Percentiles rank a stretch among this genome's conserved stretches.
Evolutionary conservation across 805 yeast genomes (phyloP).

Genomic region (Cyberlindnera meyerae): DNA sequence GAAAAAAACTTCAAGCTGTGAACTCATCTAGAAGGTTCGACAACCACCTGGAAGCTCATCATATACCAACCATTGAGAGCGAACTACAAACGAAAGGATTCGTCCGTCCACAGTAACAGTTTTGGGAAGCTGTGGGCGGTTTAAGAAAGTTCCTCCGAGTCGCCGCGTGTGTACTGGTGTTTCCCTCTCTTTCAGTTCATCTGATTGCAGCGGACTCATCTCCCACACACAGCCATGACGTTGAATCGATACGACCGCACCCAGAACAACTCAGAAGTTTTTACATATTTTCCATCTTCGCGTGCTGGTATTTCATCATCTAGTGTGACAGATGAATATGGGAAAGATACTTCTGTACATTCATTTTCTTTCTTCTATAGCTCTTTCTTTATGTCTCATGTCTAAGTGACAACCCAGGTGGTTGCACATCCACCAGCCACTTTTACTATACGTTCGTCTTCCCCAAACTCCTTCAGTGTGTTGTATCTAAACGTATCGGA

Average conservation of each 20-base stretch:
- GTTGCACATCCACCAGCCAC: conserved; percentile 66
- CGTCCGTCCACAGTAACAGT: conserved; percentile 9
- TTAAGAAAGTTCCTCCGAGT: conserved; percentile 18
- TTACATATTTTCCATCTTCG: conserved; percentile 81
- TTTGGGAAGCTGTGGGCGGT: conserved; percentile 7
- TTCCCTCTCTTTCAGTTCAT: no score
- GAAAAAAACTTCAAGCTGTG: no score
- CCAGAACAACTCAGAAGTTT: conserved; percentile 52
- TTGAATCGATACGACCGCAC: conserved; percentile 53
- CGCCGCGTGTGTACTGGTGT: no score
- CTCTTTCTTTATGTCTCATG: no score
- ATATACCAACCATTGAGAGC: no score
- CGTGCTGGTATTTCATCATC: conserved; percentile 19
- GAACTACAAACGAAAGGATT: conserved; percentile 13
- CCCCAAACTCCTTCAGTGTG: conserved; percentile 28
- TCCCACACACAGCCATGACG: conserved; percentile 12
- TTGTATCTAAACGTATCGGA: conserved; percentile 30
- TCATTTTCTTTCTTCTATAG: conserved; percentile 7
- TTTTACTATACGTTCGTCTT: conserved; percentile 24
- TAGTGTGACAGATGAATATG: conserved; percentile 60
- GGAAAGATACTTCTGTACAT: conserved; percentile 78
- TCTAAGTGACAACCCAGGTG: conserved; percentile 45
- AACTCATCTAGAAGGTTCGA: neutral
- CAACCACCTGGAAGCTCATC: no score
- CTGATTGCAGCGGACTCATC: neutral